Conservation (phyloP, 2,329 filamentous ascomycete species). For the Xylariaceae sp. region DNA sequence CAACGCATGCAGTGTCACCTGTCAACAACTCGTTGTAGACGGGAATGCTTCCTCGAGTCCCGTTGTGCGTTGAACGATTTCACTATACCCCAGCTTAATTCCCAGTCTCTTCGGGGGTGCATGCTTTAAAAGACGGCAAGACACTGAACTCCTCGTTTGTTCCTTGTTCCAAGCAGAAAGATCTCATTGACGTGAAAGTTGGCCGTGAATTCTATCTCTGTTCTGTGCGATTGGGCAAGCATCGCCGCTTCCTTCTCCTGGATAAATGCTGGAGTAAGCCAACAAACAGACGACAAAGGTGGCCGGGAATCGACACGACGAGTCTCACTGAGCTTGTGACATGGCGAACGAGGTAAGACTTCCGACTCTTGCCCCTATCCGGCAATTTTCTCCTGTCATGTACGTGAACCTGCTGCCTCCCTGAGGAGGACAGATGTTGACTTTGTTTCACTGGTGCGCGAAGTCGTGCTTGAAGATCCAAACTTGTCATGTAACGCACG, state of each 20-base stretch:
- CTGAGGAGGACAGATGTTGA: background rate
- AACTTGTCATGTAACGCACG: background rate
- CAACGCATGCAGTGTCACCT: background rate
- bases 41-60: background rate
- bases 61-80: background rate
- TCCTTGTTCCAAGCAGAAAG: too few species aligned
- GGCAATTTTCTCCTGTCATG: background rate
- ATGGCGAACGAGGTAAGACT: background rate
- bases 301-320: background rate
- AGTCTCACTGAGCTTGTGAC: background rate
- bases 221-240: too few species aligned
- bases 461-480: background rate
- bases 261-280: too few species aligned
- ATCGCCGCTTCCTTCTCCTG: too few species aligned
- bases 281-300: background rate
- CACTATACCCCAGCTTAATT: too few species aligned
- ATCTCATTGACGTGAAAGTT: too few species aligned
- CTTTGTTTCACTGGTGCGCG: background rate
- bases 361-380: background rate
- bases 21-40: background rate
- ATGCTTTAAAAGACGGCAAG: too few species aligned
- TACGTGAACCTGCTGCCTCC: background rate
- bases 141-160: too few species aligned
- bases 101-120: too few species aligned
- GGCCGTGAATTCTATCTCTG: too few species aligned